Base-by-base conservation (phyloP, 83 land plant genomes). In the Picea mariana region DNA sequence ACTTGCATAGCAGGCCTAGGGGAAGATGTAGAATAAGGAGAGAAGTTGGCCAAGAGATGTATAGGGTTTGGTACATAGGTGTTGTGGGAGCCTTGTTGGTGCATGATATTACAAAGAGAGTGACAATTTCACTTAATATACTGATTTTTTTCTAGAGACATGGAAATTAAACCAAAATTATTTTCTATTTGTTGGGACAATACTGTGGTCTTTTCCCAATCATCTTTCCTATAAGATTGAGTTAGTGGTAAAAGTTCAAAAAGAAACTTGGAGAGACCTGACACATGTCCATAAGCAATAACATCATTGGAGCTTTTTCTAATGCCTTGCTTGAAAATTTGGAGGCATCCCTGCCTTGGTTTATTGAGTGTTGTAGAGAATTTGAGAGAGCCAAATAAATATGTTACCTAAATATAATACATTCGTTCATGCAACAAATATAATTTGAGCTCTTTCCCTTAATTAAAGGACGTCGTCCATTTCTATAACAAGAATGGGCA, bases 191-290 rank as follows among this genome's bases (percentile, higher is more conserved):
- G 4, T 85, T 64, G 81, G 77, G 64, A 69, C 78, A 69, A n/a
- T 91, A 20, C 20, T 80, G 9, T 91, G 91, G 92, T 83, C 89
- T 9, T 81, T 94, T 49, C 92, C 82, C 67, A 60, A 67, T 40
- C 71, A 66, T 80, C 80, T 92, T 62, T 65, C 84, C 20, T 49
- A 38, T 21, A 5, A 62, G 38, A 3, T 79, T 42, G 89, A 84
- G 17, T 61, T 59, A 58, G 23, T 40, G 16, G 68, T 79, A 9
- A 38, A 52, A 26, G 55, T 16, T 23, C 27, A 65, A 44, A 60
- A 44, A 60, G 98, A 38, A 62, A 73, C 6, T 92, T 92, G 75
- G 68, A 65, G 62, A 93, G 98, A 96, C 90, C 21, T 12, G 38
- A 3, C 2, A 34, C 2, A 34, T 34, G 3, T 34, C 3, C 38